Base-by-base conservation (phyloP, 768 basidiomycete species). In the Daedaleopsis nitida region DNA sequence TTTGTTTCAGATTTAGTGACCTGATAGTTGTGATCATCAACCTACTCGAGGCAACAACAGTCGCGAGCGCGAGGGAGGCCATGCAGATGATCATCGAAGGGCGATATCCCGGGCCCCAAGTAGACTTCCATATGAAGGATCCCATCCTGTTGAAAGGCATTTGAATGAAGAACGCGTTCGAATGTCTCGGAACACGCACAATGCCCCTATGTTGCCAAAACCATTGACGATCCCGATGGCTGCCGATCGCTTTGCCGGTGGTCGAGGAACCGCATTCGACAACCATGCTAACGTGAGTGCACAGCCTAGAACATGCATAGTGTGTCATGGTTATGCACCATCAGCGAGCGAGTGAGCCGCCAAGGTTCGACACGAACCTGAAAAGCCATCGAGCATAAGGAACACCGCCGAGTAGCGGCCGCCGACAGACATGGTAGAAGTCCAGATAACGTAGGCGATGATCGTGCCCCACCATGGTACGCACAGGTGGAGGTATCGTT, bases 141-240 rank as follows among this genome's bases (percentile, higher is more conserved):
- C 47, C 23, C 3, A 49, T 21, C 21, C 47, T 49, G 23, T n/a
- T 13, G 12, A 24, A 24, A n/a, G n/a, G n/a, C n/a, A n/a, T 14
- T 13, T 3, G 14, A 24, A n/a, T 21, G n/a, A 23, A 13, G 21
- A 49, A 21, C 27, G 27, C 27, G 27, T 32, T 32, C 27, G 27
- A 7, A 32, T 32, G 4, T n/a, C n/a, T n/a, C 21, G 23, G 6
- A 11, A 14, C n/a, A 75, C 82, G 19, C 68, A 87, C 86, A 88
- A 53, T 62, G 79, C 82, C 9, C 86, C 85, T 3, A 86, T 66
- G 63, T 83, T 85, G 21, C 81, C 85, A 19, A 77, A 67, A 1
- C 86, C 86, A 60, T 86, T 87, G 4, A 86, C 84, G 47, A 89
- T 77, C 1, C 81, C 86, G 34, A 88, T 86, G 0, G 83, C 85